Evolutionary conservation across 2,329 filamentous ascomycete species (phyloP).

Genomic region (Tolypocladium album): DNA sequence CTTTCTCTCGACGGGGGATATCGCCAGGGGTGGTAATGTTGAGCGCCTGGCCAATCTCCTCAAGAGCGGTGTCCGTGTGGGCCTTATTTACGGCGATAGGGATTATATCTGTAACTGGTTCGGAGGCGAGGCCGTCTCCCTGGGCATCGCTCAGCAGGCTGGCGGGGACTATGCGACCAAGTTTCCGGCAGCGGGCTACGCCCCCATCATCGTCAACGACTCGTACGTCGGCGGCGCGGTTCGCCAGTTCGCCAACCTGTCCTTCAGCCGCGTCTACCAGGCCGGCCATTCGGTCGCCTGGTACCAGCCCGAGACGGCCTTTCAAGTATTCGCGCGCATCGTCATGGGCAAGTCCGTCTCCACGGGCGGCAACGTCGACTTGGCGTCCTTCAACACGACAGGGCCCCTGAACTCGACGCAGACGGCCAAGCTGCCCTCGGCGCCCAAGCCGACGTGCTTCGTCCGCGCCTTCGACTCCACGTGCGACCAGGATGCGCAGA

Average conservation of each 20-base stretch:
- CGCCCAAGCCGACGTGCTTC: slow-evolving; percentile 47
- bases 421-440: slow-evolving; percentile 37
- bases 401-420: slow-evolving; percentile 48
- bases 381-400: slow-evolving; percentile 41
- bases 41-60: slow-evolving; percentile 49
- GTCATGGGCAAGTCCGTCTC: slow-evolving; percentile 44
- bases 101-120: slow-evolving; percentile 58
- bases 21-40: slow-evolving; percentile 51
- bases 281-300: slow-evolving; percentile 52
- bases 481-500: slow-evolving; percentile 39
- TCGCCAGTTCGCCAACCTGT: slow-evolving; percentile 66
- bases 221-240: slow-evolving; percentile 62
- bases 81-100: slow-evolving; percentile 58
- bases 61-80: slow-evolving; percentile 53
- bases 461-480: slow-evolving; percentile 38
- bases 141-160: slow-evolving; percentile 44
- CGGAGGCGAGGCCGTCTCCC: slow-evolving; percentile 64
- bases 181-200: slow-evolving; percentile 61
- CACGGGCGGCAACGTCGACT: slow-evolving; percentile 40
- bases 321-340: slow-evolving; percentile 50
- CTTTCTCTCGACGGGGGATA: slow-evolving; percentile 45
- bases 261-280: slow-evolving; percentile 56
- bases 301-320: slow-evolving; percentile 49
- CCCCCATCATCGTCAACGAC: slow-evolving; percentile 57
- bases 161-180: slow-evolving; percentile 33